Evolutionary conservation across 805 yeast species (phyloP).

Genomic region (Yamadazyma sp.): DNA sequence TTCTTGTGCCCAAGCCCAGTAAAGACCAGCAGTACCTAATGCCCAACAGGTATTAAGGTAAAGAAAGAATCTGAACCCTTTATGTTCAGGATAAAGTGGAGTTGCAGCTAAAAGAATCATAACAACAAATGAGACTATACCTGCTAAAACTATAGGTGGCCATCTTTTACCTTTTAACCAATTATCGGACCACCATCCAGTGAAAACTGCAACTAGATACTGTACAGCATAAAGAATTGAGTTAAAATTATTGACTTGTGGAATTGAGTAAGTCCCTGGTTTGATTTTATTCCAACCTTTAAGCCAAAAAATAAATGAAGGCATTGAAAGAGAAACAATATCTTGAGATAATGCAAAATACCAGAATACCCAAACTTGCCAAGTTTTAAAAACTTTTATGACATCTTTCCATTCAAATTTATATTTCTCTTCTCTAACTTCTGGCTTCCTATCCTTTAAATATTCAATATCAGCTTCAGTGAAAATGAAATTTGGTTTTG

Average conservation of each 20-base stretch:
- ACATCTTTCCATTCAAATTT: conserved; percentile 2
- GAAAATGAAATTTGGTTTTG: conserved; percentile 1
- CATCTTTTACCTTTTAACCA: conserved; percentile 5
- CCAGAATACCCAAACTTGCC: conserved; percentile 4
- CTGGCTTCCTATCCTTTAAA: too few relatives aligned
- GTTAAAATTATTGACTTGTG: conserved; percentile 5
- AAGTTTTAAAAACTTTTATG: conserved; percentile 1
- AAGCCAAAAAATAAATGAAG: conserved; percentile 1
- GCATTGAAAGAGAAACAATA: too few relatives aligned
- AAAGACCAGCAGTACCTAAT: conserved; percentile 5
- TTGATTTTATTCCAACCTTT: conserved; percentile 5
- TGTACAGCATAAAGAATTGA: conserved; percentile 5
- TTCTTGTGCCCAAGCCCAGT: conserved; percentile 6
- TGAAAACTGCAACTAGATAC: conserved; percentile 1
- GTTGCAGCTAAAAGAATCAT: conserved; percentile 1
- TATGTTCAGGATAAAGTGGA: conserved; percentile 2
- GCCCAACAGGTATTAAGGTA: conserved; percentile 6
- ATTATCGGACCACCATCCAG: conserved; percentile 8
- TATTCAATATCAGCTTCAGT: background rate
- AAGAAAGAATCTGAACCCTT: conserved; percentile 4
- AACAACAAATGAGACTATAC: background rate
- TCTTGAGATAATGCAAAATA: conserved; percentile 4
- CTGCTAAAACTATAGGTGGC: conserved; percentile 5
- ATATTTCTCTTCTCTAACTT: conserved; percentile 1
- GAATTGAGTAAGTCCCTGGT: conserved; percentile 4